Conservation (phyloP, 495 filamentous ascomycete species). For the Hyaloscypha finlandica region DNA sequence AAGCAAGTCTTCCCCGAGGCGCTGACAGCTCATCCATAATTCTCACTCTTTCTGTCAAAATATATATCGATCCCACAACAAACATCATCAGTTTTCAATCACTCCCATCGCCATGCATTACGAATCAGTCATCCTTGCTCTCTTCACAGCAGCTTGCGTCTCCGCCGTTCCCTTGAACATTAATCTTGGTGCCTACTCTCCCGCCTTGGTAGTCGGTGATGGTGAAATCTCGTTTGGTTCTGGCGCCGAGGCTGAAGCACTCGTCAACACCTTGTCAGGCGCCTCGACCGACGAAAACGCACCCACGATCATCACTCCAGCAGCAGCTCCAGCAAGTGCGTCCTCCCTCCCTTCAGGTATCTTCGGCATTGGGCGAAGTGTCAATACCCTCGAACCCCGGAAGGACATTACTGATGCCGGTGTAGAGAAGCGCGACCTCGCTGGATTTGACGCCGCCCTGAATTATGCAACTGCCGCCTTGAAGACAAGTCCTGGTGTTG, state of each 20-base stretch:
- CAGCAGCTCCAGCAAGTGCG: not conserved
- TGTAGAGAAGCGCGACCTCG: constrained; percentile 42
- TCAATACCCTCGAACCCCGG: not conserved
- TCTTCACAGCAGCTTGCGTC: constrained; percentile 27
- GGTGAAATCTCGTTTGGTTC: constrained; percentile 54
- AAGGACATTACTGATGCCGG: constrained; percentile 11
- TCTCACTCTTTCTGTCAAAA: not conserved
- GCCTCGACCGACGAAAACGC: not conserved
- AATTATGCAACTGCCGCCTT: constrained; percentile 47
- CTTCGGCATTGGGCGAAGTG: constrained; percentile 15
- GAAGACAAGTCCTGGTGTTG: constrained; percentile 46
- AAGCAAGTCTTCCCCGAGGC: constrained; percentile 17
- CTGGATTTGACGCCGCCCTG: constrained; percentile 50
- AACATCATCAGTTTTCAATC: constrained; percentile 1
- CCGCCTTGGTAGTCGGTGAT: constrained; percentile 60
- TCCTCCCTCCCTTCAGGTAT: constrained; percentile 3
- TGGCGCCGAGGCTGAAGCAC: constrained; percentile 36
- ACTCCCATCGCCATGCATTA: constrained; percentile 20
- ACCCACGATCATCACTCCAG: constrained; percentile 1
- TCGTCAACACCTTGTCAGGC: constrained; percentile 23
- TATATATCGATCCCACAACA: not conserved
- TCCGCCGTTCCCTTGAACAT: constrained; percentile 53
- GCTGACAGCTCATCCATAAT: constrained; percentile 6
- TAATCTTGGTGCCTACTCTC: constrained; percentile 60
- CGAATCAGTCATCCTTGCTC: constrained; percentile 24